Evolutionary conservation across 108 stramenopile genomes (phyloP).

Genomic region (Conticribra guillardii): DNA sequence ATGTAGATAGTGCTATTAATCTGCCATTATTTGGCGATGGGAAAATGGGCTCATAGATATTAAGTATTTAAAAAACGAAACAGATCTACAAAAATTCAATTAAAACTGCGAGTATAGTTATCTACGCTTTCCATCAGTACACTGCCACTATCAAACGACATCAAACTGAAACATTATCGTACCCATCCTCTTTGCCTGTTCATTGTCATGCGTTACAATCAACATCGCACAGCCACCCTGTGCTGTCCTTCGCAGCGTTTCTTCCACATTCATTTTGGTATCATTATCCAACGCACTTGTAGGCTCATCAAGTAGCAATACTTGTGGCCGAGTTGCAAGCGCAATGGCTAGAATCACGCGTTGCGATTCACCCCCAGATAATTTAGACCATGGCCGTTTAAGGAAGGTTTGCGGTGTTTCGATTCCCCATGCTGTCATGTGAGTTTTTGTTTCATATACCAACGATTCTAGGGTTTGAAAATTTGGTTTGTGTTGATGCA

Average conservation of each 20-base stretch:
- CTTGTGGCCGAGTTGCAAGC: slow-evolving; percentile 49
- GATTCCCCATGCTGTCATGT: slow-evolving; percentile 24
- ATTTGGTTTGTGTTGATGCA: background rate
- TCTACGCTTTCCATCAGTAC: too few species aligned
- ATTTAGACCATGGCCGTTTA: slow-evolving; percentile 55
- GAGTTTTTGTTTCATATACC: background rate
- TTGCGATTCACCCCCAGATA: slow-evolving; percentile 84
- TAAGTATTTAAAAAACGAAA: too few species aligned
- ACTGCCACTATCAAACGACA: background rate
- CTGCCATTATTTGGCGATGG: too few species aligned
- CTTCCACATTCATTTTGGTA: slow-evolving; percentile 52
- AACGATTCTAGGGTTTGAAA: slow-evolving; percentile 14
- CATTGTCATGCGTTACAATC: background rate
- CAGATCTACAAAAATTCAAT: too few species aligned
- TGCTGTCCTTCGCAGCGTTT: background rate
- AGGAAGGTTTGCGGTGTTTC: slow-evolving; percentile 1
- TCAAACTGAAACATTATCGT: background rate
- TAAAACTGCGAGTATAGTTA: too few species aligned
- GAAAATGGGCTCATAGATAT: too few species aligned
- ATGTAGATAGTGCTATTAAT: too few species aligned
- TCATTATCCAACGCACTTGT: slow-evolving; percentile 63
- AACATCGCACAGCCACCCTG: background rate
- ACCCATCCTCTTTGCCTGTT: background rate
- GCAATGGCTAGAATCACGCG: slow-evolving; percentile 66
- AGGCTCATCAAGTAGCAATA: slow-evolving; percentile 76